A percentile compares a stretch with the other conserved stretches of the same genome.
Conservation (phyloP, 768 basidiomycete species). For the Trametes punicea region DNA sequence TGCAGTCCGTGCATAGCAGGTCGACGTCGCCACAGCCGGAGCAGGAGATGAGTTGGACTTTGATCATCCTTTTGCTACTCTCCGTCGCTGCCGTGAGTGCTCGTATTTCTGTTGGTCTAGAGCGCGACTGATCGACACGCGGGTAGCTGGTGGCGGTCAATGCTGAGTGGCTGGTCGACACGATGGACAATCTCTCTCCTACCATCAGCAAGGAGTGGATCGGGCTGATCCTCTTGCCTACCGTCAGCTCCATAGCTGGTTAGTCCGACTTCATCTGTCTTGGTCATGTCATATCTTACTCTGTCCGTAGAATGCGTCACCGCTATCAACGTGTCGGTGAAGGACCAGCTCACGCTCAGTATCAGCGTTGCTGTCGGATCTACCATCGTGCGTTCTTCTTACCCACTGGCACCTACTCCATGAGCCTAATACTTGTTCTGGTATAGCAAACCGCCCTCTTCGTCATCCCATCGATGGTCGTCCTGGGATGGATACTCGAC, state of each 20-base stretch:
- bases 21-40: slow-evolving; percentile 8
- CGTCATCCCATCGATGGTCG: slow-evolving; percentile 71
- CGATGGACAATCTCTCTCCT: slow-evolving; percentile 74
- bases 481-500: slow-evolving; percentile 75
- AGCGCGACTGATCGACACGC: background rate
- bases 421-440: background rate
- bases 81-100: slow-evolving; percentile 59
- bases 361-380: slow-evolving; percentile 83
- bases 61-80: slow-evolving; percentile 54
- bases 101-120: background rate
- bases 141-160: slow-evolving; percentile 52
- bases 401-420: background rate
- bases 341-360: slow-evolving; percentile 77
- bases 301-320: slow-evolving; percentile 71
- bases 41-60: slow-evolving; percentile 52
- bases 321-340: slow-evolving; percentile 85
- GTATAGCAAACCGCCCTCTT: slow-evolving; percentile 69
- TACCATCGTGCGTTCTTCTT: slow-evolving; percentile 51
- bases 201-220: slow-evolving; percentile 84
- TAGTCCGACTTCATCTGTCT: slow-evolving; percentile 10
- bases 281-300: background rate
- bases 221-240: slow-evolving; percentile 83
- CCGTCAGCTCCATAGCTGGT: slow-evolving; percentile 80
- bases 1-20: background rate
- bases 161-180: slow-evolving; percentile 75